Conservation (phyloP, 208 protist species). For the Balamuthia mandrillaris region DNA sequence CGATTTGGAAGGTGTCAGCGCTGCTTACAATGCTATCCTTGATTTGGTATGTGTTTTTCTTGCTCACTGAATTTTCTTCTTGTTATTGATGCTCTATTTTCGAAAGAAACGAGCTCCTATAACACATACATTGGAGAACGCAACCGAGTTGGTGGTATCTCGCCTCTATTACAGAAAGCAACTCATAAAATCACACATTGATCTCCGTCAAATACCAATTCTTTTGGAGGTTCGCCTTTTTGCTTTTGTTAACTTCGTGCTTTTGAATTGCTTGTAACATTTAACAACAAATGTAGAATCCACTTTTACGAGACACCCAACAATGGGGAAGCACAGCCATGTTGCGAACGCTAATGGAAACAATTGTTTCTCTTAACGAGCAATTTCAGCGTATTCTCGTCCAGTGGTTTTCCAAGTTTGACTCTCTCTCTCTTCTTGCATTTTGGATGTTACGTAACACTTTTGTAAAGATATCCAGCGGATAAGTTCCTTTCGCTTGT, state of each 20-base stretch:
- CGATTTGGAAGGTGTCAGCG: neutral
- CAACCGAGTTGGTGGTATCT: slow-evolving; percentile 7
- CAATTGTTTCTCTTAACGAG: neutral
- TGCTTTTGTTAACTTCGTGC: neutral
- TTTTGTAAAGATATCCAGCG: neutral
- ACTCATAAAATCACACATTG: neutral
- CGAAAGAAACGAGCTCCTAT: neutral
- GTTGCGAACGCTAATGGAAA: neutral
- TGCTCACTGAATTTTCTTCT: neutral
- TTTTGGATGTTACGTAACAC: neutral
- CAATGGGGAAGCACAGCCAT: neutral
- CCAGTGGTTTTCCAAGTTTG: slow-evolving; percentile 12
- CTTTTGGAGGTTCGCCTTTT: neutral
- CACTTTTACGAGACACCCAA: neutral
- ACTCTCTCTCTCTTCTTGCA: neutral
- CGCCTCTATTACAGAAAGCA: neutral
- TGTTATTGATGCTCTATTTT: neutral
- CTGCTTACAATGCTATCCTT: neutral
- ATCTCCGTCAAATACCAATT: slow-evolving; percentile 3
- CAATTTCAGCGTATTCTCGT: neutral
- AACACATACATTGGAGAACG: slow-evolving; percentile 13
- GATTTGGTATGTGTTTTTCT: neutral
- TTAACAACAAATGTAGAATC: no score
- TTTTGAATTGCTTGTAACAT: no score
- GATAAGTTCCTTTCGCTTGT: neutral